A percentile compares a stretch with the other conserved stretches of the same genome.
Conservation (phyloP, 352 stramenopile species). For the Globisporangium spinosum region DNA sequence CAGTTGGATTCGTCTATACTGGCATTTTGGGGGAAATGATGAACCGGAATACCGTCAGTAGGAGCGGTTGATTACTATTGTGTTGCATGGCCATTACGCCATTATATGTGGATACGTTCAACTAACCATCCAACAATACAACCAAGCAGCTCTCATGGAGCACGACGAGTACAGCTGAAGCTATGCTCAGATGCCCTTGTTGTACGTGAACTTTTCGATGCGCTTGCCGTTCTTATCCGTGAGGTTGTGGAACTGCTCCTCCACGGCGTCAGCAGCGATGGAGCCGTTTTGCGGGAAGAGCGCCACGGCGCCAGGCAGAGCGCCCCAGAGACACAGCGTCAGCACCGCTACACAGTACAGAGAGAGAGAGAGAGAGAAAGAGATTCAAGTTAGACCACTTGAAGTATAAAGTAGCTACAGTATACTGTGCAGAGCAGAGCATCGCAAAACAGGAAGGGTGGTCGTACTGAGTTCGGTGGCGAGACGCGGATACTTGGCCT, state of each 20-base stretch:
- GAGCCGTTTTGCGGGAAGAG: slow-evolving; percentile 78
- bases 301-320: slow-evolving; percentile 71
- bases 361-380: no score
- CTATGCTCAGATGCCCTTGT: slow-evolving; percentile 71
- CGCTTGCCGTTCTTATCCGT: slow-evolving; percentile 53
- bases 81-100: no score
- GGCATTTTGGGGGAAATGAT: no score
- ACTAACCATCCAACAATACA: no score
- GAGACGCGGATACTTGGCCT: slow-evolving; percentile 64
- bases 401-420: neutral
- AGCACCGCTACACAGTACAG: slow-evolving; percentile 38
- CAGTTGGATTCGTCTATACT: no score
- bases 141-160: no score
- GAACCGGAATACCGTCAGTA: no score
- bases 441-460: neutral
- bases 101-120: no score
- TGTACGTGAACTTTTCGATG: slow-evolving; percentile 69
- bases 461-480: slow-evolving; percentile 65
- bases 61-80: no score
- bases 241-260: slow-evolving; percentile 58
- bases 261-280: slow-evolving; percentile 59
- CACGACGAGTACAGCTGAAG: neutral
- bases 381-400: neutral
- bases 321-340: slow-evolving; percentile 76
- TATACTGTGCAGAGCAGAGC: neutral